These are phyloP conservation scores for Paxillus rubicundulus DNA, from an alignment of 768 basidiomycete species.

Conservation along the genomic window DNA sequence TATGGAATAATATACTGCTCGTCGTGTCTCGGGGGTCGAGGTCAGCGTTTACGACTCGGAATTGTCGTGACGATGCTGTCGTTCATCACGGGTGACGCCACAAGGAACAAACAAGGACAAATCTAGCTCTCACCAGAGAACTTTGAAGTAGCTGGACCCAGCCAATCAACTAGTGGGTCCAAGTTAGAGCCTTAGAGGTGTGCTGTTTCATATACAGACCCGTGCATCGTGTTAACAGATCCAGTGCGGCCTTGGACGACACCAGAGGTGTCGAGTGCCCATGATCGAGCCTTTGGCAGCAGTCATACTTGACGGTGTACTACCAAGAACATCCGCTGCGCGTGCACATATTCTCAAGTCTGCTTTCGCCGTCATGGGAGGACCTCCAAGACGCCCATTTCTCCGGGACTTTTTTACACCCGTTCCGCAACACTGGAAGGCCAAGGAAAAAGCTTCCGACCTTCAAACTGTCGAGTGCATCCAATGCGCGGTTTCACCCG, in stretches of 20 bases:
- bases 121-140: background rate
- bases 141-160: background rate
- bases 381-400: conserved; percentile 32
- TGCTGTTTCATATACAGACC: background rate
- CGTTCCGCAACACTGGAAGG: conserved; percentile 47
- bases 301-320: conserved; percentile 46
- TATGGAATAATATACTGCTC: no score
- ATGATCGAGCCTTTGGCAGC: conserved; percentile 67
- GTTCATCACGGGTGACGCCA: background rate
- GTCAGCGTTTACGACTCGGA: no score
- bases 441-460: conserved; percentile 47
- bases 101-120: background rate
- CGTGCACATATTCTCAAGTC: conserved; percentile 27
- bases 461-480: conserved; percentile 27
- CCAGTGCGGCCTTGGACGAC: conserved; percentile 9
- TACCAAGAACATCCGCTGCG: conserved; percentile 33
- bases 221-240: background rate
- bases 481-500: conserved; percentile 19
- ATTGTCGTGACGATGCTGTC: no score
- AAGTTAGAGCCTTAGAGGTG: background rate
- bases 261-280: conserved; percentile 33
- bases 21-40: no score
- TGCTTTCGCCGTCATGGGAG: conserved; percentile 29
- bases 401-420: conserved; percentile 56
- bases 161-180: background rate